Percentiles rank a stretch among this genome's conserved stretches.
phyloP scores from a whole-genome alignment of 2,329 filamentous ascomycete species.

The Moelleriella libera region DNA sequence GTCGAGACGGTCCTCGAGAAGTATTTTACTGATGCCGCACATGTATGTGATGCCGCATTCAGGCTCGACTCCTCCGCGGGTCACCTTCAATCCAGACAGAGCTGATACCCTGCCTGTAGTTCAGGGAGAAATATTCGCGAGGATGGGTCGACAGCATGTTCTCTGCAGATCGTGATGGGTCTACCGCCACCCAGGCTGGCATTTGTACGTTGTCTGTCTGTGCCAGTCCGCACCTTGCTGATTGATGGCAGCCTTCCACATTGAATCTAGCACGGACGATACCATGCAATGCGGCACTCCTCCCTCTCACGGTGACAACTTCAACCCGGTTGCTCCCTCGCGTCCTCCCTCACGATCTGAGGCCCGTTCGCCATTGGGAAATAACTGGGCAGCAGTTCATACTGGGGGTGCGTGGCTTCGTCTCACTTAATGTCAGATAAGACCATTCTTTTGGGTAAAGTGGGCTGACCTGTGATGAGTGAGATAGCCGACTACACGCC shows the following conservation, averaged over 20 bases:
- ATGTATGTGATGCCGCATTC: slow-evolving; percentile 10
- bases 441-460: background rate
- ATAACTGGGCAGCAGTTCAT: slow-evolving; percentile 28
- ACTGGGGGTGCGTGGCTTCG: slow-evolving; percentile 19
- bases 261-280: slow-evolving; percentile 34
- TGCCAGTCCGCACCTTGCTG: background rate
- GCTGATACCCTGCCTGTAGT: slow-evolving; percentile 16
- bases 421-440: background rate
- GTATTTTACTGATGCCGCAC: slow-evolving; percentile 32
- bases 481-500: too few relatives aligned
- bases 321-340: slow-evolving; percentile 30
- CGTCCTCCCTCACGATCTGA: slow-evolving; percentile 48
- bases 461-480: too few relatives aligned
- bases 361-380: slow-evolving; percentile 41
- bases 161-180: slow-evolving; percentile 36
- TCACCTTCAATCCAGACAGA: background rate
- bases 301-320: slow-evolving; percentile 23
- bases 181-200: slow-evolving; percentile 23
- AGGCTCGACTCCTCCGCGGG: too few relatives aligned
- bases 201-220: slow-evolving; percentile 24
- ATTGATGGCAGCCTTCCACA: slow-evolving; percentile 32
- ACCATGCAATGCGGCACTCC: slow-evolving; percentile 29
- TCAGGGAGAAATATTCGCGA: slow-evolving; percentile 29
- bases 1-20: slow-evolving; percentile 34
- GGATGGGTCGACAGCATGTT: slow-evolving; percentile 42